A percentile compares a stretch with the other conserved stretches of the same genome.
Conservation (phyloP, 2,329 filamentous ascomycete species). For the Trichoderma koningiopsis region DNA sequence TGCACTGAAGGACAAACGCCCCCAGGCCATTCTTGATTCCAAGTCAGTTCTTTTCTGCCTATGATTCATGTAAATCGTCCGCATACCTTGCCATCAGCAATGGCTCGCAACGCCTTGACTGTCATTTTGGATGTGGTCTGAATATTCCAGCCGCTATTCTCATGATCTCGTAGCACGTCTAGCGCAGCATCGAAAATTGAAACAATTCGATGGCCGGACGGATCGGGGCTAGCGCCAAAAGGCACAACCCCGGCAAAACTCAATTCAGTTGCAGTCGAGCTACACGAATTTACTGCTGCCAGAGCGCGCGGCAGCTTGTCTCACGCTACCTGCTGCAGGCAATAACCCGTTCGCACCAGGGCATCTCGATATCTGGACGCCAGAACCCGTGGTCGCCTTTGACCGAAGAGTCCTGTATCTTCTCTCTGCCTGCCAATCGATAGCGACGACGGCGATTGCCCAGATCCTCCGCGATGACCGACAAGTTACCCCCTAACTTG, state of each 20-base stretch:
- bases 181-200: constrained; percentile 12
- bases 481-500: constrained; percentile 91
- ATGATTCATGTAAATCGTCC: not conserved
- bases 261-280: constrained; percentile 13
- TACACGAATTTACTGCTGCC: constrained; percentile 29
- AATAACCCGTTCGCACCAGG: constrained; percentile 12
- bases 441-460: not conserved
- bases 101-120: constrained; percentile 54
- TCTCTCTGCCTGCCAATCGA: not conserved
- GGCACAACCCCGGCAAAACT: constrained; percentile 32
- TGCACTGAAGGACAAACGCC: constrained; percentile 96
- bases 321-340: constrained; percentile 16
- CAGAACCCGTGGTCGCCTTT: constrained; percentile 4
- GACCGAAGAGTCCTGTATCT: not conserved
- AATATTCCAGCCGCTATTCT: constrained; percentile 35
- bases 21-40: constrained; percentile 83
- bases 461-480: constrained; percentile 70
- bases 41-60: constrained; percentile 26
- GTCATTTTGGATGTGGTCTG: constrained; percentile 51
- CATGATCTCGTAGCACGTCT: constrained; percentile 30
- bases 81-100: constrained; percentile 57
- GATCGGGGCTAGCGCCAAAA: constrained; percentile 34
- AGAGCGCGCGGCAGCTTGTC: constrained; percentile 26
- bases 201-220: constrained; percentile 24
- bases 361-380: not conserved